Evolutionary conservation across 2,329 filamentous ascomycete genomes (phyloP), one percentile per base, ranked within the genome.

Genomic region (Pyrenochaeta sp.): DNA sequence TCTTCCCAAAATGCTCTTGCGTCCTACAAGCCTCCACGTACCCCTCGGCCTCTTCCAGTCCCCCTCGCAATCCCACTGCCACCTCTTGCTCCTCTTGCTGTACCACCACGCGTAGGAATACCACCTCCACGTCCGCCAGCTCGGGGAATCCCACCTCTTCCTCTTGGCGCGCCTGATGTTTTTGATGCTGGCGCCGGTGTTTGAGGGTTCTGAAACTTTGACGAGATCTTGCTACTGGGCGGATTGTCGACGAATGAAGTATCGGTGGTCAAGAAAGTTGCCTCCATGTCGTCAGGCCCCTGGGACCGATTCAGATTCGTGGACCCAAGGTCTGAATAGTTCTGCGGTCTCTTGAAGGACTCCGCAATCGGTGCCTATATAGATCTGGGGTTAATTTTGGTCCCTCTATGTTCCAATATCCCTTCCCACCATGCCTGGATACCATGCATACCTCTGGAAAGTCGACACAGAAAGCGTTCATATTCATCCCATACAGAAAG

Each of bases 401-500:
- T 30, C 20, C 35, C 17, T 20, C 18, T n/a, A 14, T 30, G 7
- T 30, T 15, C n/a, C 14, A 27, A 27, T 5, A 4, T 27, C 40
- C 2, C 40, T 1, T 18, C 17, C 23, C 15, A 32, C 35, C 14
- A 37, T 12, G 40, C 17, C 23, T 27, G 9, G 29, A 23, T 0
- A 6, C 37, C 23, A 17, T 35, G 15, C 73, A 45, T 78, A 92
- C 92, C 86, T 99, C 95, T 0, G 92, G 91, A 62, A 97, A 99
- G 75, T 99, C 95, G 29, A 98, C 93, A 75, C 94, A 98, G 74
- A 98, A 99, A 1, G 95, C 95, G 76, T 97, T 98, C 93, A 99
- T 97, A 72, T 98, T 98, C 73, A 99, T 77, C 1, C 95, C 95
- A 68, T 98, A 99, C 40, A 99, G 79, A 69, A 99, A 98, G 65